Base-by-base conservation (phyloP, 768 basidiomycete genomes). In the Mycena chlorophos region DNA sequence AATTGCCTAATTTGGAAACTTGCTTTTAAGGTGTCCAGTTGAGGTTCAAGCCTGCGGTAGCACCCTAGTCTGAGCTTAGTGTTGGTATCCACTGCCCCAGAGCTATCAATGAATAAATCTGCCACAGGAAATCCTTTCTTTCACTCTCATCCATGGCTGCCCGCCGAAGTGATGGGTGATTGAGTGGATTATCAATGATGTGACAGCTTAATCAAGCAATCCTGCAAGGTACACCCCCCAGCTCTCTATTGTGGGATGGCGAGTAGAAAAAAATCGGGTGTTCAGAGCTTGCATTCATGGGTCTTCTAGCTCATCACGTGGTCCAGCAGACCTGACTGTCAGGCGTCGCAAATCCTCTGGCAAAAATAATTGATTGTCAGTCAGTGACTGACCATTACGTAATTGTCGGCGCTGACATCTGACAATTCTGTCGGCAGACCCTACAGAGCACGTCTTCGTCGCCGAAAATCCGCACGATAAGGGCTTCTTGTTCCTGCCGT, bases 1-100 rank as follows among this genome's bases (percentile, higher is more conserved):
- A 51, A 40, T 51, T 51, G 38, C 37, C 38, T 51, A 26, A 37
- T 51, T 51, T 3, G 25, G 50, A 51, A 51, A 12, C 27, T 8
- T 37, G 34, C 34, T 10, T 10, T n/a, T 37, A 37, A 10, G n/a
- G n/a, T 37, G n/a, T 37, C 12, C 34, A 37, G 34, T 37, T n/a
- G n/a, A n/a, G 34, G n/a, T 37, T n/a, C n/a, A n/a, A n/a, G 34
- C n/a, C 12, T 10, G 12, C 10, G n/a, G n/a, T 37, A 37, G 10
- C 34, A n/a, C 12, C 34, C 34, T 37, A 10, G 34, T 37, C 10
- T 37, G 12, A 37, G 12, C n/a, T n/a, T 10, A 10, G 10, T 37
- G 34, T 37, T n/a, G 34, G n/a, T 10, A 37, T 10, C 10, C n/a
- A 10, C n/a, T 10, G 34, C 34, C n/a, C 34, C 34, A 37, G 12